These are phyloP conservation scores for Phaffomyces thermotolerans DNA, from an alignment of 805 yeast species.

Conservation along the genomic window DNA sequence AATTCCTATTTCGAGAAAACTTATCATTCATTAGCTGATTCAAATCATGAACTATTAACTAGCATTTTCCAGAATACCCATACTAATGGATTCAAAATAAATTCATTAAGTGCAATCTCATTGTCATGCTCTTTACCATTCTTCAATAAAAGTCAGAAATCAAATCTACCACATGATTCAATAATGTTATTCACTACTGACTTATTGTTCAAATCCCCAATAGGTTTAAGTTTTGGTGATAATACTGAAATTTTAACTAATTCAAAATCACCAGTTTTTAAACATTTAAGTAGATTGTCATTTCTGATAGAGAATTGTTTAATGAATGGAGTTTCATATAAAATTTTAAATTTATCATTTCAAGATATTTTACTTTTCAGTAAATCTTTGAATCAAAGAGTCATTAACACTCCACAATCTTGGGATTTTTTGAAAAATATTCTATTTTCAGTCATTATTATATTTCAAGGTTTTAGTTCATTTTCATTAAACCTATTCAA, in stretches of 20 bases:
- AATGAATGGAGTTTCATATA: slow-evolving; percentile 15
- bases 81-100: slow-evolving; percentile 18
- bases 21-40: slow-evolving; percentile 25
- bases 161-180: slow-evolving; percentile 15
- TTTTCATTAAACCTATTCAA: slow-evolving; percentile 27
- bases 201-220: slow-evolving; percentile 17
- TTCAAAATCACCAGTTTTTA: slow-evolving; percentile 33
- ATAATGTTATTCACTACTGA: slow-evolving; percentile 14
- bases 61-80: slow-evolving; percentile 7
- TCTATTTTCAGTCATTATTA: slow-evolving; percentile 41
- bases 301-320: slow-evolving; percentile 35
- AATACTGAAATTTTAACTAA: slow-evolving; percentile 1
- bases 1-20: slow-evolving; percentile 30
- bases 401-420: slow-evolving; percentile 10
- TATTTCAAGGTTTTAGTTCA: slow-evolving; percentile 43
- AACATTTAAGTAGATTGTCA: slow-evolving; percentile 43
- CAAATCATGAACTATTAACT: slow-evolving; percentile 26
- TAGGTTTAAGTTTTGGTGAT: slow-evolving; percentile 12
- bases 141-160: slow-evolving; percentile 12
- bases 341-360: slow-evolving; percentile 12
- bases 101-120: slow-evolving; percentile 11
- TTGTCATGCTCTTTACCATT: slow-evolving; percentile 17
- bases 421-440: slow-evolving; percentile 36
- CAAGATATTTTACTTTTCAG: slow-evolving; percentile 11
- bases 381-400: slow-evolving; percentile 3